A percentile compares a stretch with the other conserved stretches of the same genome.
Conservation (phyloP, 768 basidiomycete species). For the Leccinum longicurvipes region DNA sequence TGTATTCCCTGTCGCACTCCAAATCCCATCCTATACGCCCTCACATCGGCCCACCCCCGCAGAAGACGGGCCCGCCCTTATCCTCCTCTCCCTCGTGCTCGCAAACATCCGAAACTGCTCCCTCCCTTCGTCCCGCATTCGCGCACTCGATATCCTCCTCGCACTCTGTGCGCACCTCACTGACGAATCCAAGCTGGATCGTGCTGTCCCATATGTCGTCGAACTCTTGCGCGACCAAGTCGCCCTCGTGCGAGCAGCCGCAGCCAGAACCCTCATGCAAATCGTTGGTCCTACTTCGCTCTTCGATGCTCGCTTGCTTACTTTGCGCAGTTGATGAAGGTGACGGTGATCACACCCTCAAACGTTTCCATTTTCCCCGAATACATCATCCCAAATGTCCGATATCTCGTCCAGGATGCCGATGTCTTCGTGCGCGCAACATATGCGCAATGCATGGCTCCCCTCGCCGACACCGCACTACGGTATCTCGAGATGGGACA, state of each 20-base stretch:
- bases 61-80: conserved; percentile 85
- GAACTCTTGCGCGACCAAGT: conserved; percentile 86
- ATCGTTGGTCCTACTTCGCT: conserved; percentile 50
- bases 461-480: conserved; percentile 81
- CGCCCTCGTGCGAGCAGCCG: conserved; percentile 76
- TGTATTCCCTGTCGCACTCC: conserved; percentile 71
- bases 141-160: conserved; percentile 81
- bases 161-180: conserved; percentile 78
- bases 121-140: conserved; percentile 82
- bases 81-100: conserved; percentile 83
- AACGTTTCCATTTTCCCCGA: conserved; percentile 83
- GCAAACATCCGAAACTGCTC: conserved; percentile 87
- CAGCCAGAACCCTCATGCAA: conserved; percentile 76
- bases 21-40: conserved; percentile 51
- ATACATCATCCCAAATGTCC: conserved; percentile 90
- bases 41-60: conserved; percentile 49
- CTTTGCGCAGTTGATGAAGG: conserved; percentile 51
- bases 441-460: conserved; percentile 82
- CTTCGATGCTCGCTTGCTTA: neutral
- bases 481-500: conserved; percentile 93
- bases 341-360: conserved; percentile 64
- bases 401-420: conserved; percentile 75
- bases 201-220: conserved; percentile 88
- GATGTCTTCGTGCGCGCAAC: conserved; percentile 80
- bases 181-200: conserved; percentile 93